phyloP scores from a whole-genome alignment of 164 flowering plant species.

The Amborella trichopoda region DNA sequence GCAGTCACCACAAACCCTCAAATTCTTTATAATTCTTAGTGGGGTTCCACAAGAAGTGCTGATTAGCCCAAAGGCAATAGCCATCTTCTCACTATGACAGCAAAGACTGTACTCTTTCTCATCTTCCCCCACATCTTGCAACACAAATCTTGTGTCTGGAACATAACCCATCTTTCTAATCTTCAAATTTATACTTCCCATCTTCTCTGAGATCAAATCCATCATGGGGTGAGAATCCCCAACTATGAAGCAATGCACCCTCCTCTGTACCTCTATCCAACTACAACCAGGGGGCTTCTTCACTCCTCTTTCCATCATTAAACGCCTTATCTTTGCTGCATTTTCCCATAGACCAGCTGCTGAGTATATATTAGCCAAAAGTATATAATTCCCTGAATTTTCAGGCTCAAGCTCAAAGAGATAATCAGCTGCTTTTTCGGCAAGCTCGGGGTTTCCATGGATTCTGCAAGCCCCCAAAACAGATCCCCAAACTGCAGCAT shows the following conservation, averaged over 20 bases:
- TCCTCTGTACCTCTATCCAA: constrained; percentile 43
- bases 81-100: constrained; percentile 35
- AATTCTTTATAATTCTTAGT: constrained; percentile 29
- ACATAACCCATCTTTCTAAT: constrained; percentile 28
- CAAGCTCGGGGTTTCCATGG: constrained; percentile 61
- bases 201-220: constrained; percentile 13
- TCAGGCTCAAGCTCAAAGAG: constrained; percentile 55
- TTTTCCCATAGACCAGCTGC: constrained; percentile 50
- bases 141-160: constrained; percentile 22
- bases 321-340: constrained; percentile 40
- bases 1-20: constrained; percentile 34
- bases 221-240: constrained; percentile 26
- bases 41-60: constrained; percentile 17
- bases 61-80: constrained; percentile 27
- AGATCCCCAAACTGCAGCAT: constrained; percentile 85
- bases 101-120: constrained; percentile 26
- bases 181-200: constrained; percentile 15
- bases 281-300: constrained; percentile 45
- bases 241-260: constrained; percentile 20
- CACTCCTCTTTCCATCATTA: constrained; percentile 34
- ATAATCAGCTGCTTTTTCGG: constrained; percentile 51
- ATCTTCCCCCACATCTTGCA: constrained; percentile 28
- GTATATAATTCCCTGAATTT: constrained; percentile 38
- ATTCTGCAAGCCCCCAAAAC: constrained; percentile 67
- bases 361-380: constrained; percentile 47